Conservation (phyloP, 129 eudicot genomes). For the Pseudognaphalium luteoalbum region DNA sequence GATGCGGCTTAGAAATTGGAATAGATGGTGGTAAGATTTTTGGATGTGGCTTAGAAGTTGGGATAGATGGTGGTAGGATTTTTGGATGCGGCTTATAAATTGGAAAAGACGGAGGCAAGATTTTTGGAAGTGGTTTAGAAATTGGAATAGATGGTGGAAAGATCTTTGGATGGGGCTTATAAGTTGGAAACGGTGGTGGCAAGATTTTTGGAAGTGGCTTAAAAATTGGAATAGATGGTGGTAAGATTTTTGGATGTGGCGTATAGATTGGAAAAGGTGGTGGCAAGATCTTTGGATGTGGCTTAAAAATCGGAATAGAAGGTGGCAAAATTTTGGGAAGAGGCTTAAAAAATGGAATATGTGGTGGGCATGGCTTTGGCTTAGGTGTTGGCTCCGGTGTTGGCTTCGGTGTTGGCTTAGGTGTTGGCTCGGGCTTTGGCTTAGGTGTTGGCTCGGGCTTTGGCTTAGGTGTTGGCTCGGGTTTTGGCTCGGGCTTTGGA, state of each 20-base stretch:
- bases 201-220: constrained; percentile 11
- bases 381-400: constrained; percentile 13
- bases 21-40: neutral
- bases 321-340: constrained; percentile 16
- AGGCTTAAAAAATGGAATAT: neutral
- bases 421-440: constrained; percentile 27
- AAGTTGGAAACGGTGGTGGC: neutral
- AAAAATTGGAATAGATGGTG: neutral
- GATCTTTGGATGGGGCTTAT: neutral
- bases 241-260: neutral
- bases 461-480: constrained; percentile 23
- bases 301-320: too few species aligned
- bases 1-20: neutral
- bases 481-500: constrained; percentile 19
- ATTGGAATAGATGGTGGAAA: neutral
- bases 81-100: constrained; percentile 1
- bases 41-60: constrained; percentile 27
- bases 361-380: constrained; percentile 15
- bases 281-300: too few species aligned
- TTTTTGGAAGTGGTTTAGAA: neutral
- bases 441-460: constrained; percentile 2
- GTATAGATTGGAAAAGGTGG: too few species aligned
- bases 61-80: neutral
- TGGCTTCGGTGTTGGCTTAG: constrained; percentile 3
- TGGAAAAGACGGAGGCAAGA: neutral